Base-by-base conservation (phyloP, 371 early-diverging fungal species). In the Mucor irregularis region DNA sequence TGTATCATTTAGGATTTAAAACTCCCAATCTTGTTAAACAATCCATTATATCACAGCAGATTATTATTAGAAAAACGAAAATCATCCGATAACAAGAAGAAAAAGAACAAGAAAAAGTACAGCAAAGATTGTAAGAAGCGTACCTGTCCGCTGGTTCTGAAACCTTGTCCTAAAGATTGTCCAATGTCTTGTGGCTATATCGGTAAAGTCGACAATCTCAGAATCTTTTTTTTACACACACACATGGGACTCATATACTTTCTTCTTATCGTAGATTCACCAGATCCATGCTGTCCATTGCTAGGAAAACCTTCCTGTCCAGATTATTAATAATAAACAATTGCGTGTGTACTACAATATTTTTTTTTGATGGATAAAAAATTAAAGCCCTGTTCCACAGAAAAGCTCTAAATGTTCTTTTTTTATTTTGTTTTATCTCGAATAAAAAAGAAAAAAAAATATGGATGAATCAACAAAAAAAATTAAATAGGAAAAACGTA, bases 141-240 rank as follows among this genome's bases (percentile, higher is more conserved):
- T n/a, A 8, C 3, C 0, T 57, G 58, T 11, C 7, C 50, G 4
- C n/a, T 57, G 11, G 11, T 28, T 14, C 11, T 57, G 4, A 33
- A 49, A 25, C 43, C 49, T 2, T 57, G 58, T 26, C 58, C 58
- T 33, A 57, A 57, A 21, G 58, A 35, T 14, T 57, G 58, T 24
- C 49, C 49, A 6, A 26, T 26, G 34, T 35, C 58, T 22, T 57
- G 58, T 28, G 58, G 58, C 4, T 57, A 57, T 49, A 7, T 49
- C 5, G 21, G 56, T 56, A 34, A 40, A 33, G 22, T 3, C 3
- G 34, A 6, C 4, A 21, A 11, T 22, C 4, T 49, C n/a, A n/a
- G n/a, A n/a, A n/a, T 24, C 21, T 24, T 35, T 26, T 37, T 6
- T 7, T 14, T 3, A 5, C 11, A 29, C 14, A 24, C 33, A 17